phyloP scores from a whole-genome alignment of 768 basidiomycete genomes.

The Rhizopogon vesiculosus region DNA sequence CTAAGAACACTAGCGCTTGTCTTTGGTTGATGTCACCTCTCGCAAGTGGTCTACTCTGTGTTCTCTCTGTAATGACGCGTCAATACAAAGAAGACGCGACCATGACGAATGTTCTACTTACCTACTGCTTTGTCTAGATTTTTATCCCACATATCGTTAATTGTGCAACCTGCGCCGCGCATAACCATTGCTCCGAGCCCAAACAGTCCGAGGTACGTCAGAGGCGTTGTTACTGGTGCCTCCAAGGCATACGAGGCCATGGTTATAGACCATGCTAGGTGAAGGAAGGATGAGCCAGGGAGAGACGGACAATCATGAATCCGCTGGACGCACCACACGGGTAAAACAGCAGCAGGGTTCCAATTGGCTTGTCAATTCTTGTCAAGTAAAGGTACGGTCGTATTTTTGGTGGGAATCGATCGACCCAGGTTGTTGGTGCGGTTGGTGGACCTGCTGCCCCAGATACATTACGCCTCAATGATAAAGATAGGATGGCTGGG shows the following conservation, averaged over 20 bases:
- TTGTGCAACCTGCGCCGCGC: constrained; percentile 97
- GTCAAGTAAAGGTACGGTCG: constrained; percentile 84
- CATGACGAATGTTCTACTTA: constrained; percentile 25
- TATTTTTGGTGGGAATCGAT: constrained; percentile 50
- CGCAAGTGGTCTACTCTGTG: constrained; percentile 84
- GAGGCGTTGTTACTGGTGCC: constrained; percentile 58
- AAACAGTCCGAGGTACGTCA: constrained; percentile 79
- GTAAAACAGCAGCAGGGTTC: constrained; percentile 85
- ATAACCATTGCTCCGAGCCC: constrained; percentile 90
- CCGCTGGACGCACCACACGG: constrained; percentile 72
- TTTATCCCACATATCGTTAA: constrained; percentile 98
- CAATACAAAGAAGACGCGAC: background rate
- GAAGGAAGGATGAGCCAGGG: background rate
- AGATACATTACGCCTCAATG: constrained; percentile 12
- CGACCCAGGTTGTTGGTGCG: constrained; percentile 54
- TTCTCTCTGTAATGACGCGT: constrained; percentile 54
- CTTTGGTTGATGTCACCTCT: constrained; percentile 69
- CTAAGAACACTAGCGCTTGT: constrained; percentile 81
- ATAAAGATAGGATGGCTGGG: background rate
- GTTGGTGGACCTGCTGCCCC: constrained; percentile 1
- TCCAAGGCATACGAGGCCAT: constrained; percentile 87
- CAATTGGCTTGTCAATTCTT: constrained; percentile 94
- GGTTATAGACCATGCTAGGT: constrained; percentile 92
- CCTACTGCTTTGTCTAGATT: constrained; percentile 91
- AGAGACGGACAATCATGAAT: background rate